These are phyloP conservation scores for Hypomyces perniciosus DNA, from an alignment of 2,329 filamentous ascomycete species.

Conservation along the genomic window DNA sequence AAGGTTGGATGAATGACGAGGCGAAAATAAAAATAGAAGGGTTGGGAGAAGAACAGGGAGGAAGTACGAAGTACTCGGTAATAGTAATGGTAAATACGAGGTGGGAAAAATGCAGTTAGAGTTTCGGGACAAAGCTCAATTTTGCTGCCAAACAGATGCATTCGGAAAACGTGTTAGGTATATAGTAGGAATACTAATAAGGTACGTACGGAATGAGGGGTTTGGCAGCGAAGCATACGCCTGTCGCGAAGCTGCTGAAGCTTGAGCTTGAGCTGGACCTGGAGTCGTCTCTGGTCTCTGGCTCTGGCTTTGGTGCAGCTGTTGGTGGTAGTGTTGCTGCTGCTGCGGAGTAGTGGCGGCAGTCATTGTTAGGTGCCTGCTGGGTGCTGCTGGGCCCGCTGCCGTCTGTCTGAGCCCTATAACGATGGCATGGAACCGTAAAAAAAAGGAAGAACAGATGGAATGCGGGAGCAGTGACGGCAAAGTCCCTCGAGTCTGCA, in stretches of 20 bases:
- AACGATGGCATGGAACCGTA: too few relatives aligned
- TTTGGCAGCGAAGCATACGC: constrained; percentile 34
- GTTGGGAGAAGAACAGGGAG: neutral
- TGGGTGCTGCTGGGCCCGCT: too few relatives aligned
- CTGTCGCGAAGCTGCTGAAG: neutral
- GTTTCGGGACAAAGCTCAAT: too few relatives aligned
- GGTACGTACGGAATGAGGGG: constrained; percentile 47
- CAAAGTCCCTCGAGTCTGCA: too few relatives aligned
- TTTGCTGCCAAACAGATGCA: too few relatives aligned
- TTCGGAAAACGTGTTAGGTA: neutral
- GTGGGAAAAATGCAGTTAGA: constrained; percentile 19
- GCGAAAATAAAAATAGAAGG: neutral
- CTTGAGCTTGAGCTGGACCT: neutral
- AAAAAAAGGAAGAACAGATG: too few relatives aligned
- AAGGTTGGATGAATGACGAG: neutral
- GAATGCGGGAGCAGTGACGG: too few relatives aligned
- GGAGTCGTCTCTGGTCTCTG: constrained; percentile 4
- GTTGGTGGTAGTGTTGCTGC: neutral
- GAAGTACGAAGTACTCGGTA: neutral
- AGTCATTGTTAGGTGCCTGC: too few relatives aligned
- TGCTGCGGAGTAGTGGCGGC: neutral
- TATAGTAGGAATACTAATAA: neutral
- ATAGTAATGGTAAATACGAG: constrained; percentile 13
- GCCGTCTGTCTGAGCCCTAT: too few relatives aligned
- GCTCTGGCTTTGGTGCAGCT: neutral